Percentiles rank a stretch among this genome's conserved stretches.
Conservation (phyloP, 2,329 filamentous ascomycete genomes). For the Hysterium pulicare region DNA sequence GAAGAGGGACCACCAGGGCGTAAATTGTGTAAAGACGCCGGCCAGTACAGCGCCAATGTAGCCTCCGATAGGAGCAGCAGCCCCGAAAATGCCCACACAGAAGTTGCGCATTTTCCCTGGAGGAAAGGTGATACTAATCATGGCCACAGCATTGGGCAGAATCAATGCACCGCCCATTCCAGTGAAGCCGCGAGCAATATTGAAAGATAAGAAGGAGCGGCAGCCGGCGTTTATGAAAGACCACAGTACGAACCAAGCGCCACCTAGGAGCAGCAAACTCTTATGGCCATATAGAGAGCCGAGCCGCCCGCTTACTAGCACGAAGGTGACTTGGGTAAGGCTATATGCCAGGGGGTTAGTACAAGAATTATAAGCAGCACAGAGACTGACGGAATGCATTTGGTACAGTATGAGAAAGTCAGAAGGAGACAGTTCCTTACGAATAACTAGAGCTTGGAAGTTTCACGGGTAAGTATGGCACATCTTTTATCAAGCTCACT, state of each 20-base stretch:
- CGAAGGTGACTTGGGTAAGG: conserved; percentile 55
- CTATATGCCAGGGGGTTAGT: background rate
- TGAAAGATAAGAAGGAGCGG: conserved; percentile 42
- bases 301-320: conserved; percentile 55
- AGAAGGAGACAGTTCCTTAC: too few relatives aligned
- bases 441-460: too few relatives aligned
- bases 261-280: conserved; percentile 52
- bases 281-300: conserved; percentile 60
- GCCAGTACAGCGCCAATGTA: conserved; percentile 42
- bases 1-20: conserved; percentile 43
- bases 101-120: conserved; percentile 47
- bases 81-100: conserved; percentile 47
- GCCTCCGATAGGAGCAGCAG: conserved; percentile 47
- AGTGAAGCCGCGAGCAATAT: conserved; percentile 44
- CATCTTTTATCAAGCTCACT: too few relatives aligned
- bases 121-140: conserved; percentile 48
- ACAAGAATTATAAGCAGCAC: too few relatives aligned
- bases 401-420: too few relatives aligned
- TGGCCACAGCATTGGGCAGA: conserved; percentile 53
- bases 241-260: conserved; percentile 55
- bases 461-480: too few relatives aligned
- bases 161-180: conserved; percentile 52
- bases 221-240: conserved; percentile 51
- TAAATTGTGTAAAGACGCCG: conserved; percentile 36
- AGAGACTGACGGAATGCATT: too few relatives aligned